Conservation (phyloP, 2,329 filamentous ascomycete genomes). For the Ophiocordyceps sinensis region DNA sequence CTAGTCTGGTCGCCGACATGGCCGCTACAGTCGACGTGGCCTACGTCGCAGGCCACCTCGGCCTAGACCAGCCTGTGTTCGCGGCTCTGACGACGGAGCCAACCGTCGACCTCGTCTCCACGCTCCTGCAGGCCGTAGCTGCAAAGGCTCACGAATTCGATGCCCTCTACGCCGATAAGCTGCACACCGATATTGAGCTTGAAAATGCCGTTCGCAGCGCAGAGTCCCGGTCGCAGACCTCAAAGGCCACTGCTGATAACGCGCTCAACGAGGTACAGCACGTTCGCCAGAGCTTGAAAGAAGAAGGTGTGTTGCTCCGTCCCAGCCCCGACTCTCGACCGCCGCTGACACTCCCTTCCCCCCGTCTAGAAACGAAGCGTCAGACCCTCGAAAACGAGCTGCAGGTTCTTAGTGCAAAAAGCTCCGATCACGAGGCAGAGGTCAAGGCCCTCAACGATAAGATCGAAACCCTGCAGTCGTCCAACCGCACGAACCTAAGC, state of each 20-base stretch:
- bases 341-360: not conserved
- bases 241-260: conserved; percentile 72
- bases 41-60: conserved; percentile 59
- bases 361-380: conserved; percentile 52
- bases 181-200: conserved; percentile 80
- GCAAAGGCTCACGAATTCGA: conserved; percentile 73
- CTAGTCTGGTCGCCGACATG: conserved; percentile 14
- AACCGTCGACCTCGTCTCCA: conserved; percentile 63
- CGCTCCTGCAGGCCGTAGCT: conserved; percentile 60
- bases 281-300: conserved; percentile 63
- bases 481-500: conserved; percentile 79
- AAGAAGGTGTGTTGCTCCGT: conserved; percentile 49
- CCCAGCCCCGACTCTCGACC: not conserved
- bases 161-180: conserved; percentile 70
- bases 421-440: conserved; percentile 59
- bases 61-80: conserved; percentile 50
- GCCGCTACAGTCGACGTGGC: conserved; percentile 47
- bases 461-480: conserved; percentile 74
- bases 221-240: conserved; percentile 67
- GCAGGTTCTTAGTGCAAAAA: conserved; percentile 60
- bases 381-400: conserved; percentile 71
- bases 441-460: conserved; percentile 66
- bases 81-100: conserved; percentile 48
- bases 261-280: conserved; percentile 72
- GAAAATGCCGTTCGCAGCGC: conserved; percentile 77